A percentile compares a stretch with the other conserved stretches of the same genome.
Conservation (phyloP, 176 grass and related monocot species). For the Echinochloa phyllopogon region DNA sequence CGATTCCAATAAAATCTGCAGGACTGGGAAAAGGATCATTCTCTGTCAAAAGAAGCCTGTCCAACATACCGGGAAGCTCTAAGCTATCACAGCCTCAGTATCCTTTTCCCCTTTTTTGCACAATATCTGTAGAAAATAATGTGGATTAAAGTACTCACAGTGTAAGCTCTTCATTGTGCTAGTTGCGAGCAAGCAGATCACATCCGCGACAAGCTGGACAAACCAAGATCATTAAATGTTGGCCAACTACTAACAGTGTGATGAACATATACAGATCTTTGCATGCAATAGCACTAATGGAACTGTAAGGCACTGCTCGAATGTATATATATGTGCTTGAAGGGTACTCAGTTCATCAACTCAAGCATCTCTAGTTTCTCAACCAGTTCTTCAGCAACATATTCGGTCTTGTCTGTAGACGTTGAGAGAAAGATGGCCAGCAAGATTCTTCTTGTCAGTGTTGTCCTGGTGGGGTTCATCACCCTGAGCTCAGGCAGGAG, state of each 20-base stretch:
- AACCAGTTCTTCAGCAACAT: constrained; percentile 31
- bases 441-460: constrained; percentile 62
- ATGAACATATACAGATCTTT: constrained; percentile 31
- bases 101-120: background rate
- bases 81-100: background rate
- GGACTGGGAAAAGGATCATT: background rate
- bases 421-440: constrained; percentile 48
- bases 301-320: background rate
- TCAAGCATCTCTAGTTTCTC: constrained; percentile 35
- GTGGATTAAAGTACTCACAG: constrained; percentile 28
- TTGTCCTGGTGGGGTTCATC: constrained; percentile 56
- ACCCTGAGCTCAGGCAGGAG: constrained; percentile 63
- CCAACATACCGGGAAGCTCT: background rate
- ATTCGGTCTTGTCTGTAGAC: constrained; percentile 34
- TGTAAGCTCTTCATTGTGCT: constrained; percentile 27
- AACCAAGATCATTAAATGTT: constrained; percentile 42
- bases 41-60: constrained; percentile 9
- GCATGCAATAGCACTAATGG: constrained; percentile 6
- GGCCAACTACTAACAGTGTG: constrained; percentile 46
- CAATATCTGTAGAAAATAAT: background rate
- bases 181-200: constrained; percentile 21
- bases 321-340: constrained; percentile 39
- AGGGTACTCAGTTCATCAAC: constrained; percentile 44
- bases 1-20: constrained; percentile 40
- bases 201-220: constrained; percentile 32